A percentile compares a stretch with the other conserved stretches of the same genome.
phyloP scores from a whole-genome alignment of 495 filamentous ascomycete genomes.

The Filosporella fistucella region DNA sequence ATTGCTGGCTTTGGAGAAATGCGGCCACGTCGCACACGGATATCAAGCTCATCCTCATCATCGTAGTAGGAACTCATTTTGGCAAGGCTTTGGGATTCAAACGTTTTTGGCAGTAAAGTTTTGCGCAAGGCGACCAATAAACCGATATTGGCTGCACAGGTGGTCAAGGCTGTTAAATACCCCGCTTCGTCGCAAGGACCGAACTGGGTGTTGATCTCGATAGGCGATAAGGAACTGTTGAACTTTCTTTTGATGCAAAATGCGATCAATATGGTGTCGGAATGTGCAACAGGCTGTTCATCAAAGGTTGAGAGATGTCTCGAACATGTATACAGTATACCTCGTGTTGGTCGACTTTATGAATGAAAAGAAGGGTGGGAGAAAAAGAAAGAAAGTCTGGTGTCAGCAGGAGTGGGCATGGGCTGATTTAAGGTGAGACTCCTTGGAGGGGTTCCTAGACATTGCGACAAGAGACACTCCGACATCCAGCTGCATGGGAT shows the following conservation, averaged over 20 bases:
- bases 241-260: background rate
- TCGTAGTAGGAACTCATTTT: constrained; percentile 10
- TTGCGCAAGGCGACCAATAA: background rate
- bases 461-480: background rate
- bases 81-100: background rate
- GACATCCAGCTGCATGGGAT: too few relatives aligned
- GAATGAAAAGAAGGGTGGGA: background rate
- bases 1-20: constrained; percentile 18
- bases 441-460: background rate
- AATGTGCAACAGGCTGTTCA: too few relatives aligned
- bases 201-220: constrained; percentile 9
- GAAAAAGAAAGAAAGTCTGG: constrained; percentile 4
- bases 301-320: too few relatives aligned
- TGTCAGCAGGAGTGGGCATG: constrained; percentile 24
- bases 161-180: constrained; percentile 10
- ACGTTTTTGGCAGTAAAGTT: background rate
- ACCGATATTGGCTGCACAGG: background rate
- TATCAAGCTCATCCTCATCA: constrained; percentile 38
- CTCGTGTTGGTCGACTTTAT: background rate
- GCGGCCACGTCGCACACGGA: constrained; percentile 35
- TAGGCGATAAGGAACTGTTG: constrained; percentile 8
- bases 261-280: too few relatives aligned
- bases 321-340: too few relatives aligned
- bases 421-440: constrained; percentile 16
- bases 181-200: background rate